These are phyloP conservation scores for Chlorella sp. DNA, from an alignment of 139 green algal genomes.

Conservation along the genomic window DNA sequence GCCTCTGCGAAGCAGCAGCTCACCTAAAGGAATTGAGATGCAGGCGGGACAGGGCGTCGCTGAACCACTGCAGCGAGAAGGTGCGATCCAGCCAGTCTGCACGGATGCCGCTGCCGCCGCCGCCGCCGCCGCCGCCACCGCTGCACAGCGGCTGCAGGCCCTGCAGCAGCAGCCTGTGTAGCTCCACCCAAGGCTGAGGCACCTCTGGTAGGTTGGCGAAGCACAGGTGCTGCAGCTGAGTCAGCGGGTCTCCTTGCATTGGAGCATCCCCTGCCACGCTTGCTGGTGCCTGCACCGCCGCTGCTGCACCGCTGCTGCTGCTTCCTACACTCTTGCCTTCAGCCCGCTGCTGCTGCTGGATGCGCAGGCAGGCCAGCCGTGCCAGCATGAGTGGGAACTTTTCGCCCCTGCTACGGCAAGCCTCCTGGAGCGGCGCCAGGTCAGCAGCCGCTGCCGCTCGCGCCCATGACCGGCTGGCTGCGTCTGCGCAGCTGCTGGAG, in stretches of 20 bases:
- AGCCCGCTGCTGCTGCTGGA: background rate
- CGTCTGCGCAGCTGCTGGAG: background rate
- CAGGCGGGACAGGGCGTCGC: slow-evolving; percentile 43
- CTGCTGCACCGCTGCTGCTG: slow-evolving; percentile 5
- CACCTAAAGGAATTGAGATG: slow-evolving; percentile 62
- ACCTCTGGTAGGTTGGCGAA: slow-evolving; percentile 53
- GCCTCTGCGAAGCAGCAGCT: too few species aligned
- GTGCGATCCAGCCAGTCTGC: background rate
- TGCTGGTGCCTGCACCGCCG: background rate
- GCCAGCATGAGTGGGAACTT: slow-evolving; percentile 56
- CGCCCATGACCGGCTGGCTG: background rate
- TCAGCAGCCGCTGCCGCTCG: background rate
- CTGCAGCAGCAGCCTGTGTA: slow-evolving; percentile 47
- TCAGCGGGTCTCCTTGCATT: background rate
- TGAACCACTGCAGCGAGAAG: slow-evolving; percentile 38
- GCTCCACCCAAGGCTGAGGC: slow-evolving; percentile 49
- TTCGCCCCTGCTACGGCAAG: slow-evolving; percentile 21
- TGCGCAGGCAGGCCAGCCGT: slow-evolving; percentile 44
- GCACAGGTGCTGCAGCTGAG: slow-evolving; percentile 58
- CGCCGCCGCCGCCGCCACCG: background rate
- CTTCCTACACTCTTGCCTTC: background rate
- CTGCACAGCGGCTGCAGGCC: slow-evolving; percentile 32
- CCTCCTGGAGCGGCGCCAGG: slow-evolving; percentile 21
- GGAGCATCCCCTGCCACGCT: background rate
- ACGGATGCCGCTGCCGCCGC: background rate